phyloP scores from a whole-genome alignment of 2,329 filamentous ascomycete species.

The Penicillium hesseltinei region DNA sequence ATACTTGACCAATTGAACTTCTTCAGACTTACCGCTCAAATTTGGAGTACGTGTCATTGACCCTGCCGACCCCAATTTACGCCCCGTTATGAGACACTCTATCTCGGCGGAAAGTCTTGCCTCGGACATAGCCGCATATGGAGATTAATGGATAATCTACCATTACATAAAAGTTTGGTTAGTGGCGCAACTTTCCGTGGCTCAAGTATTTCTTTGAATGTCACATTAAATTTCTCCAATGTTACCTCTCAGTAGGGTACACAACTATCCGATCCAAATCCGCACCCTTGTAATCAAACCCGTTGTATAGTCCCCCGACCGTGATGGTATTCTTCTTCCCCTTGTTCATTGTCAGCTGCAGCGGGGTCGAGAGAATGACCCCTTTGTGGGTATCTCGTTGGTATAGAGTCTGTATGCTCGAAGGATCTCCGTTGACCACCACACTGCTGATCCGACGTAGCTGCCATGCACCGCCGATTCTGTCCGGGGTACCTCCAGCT shows the following conservation, averaged over 20 bases:
- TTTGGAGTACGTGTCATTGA: too few relatives aligned
- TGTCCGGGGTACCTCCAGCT: conserved; percentile 56
- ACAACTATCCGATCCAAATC: conserved; percentile 61
- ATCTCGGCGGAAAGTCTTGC: too few relatives aligned
- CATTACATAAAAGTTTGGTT: too few relatives aligned
- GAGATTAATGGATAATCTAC: too few relatives aligned
- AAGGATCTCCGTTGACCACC: conserved; percentile 54
- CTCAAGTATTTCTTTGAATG: too few relatives aligned
- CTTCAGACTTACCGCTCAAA: too few relatives aligned
- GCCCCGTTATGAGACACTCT: too few relatives aligned
- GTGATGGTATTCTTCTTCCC: conserved; percentile 55
- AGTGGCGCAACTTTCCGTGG: too few relatives aligned
- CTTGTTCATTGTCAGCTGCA: conserved; percentile 54
- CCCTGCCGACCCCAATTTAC: too few relatives aligned
- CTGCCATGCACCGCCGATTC: conserved; percentile 60
- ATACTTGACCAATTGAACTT: too few relatives aligned
- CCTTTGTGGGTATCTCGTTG: conserved; percentile 60
- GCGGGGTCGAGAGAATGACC: conserved; percentile 57
- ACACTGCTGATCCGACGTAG: conserved; percentile 61
- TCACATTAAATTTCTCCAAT: background rate
- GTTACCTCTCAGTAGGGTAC: conserved; percentile 52
- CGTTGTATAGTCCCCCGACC: conserved; percentile 58
- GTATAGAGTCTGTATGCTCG: conserved; percentile 51
- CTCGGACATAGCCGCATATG: too few relatives aligned
- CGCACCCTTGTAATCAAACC: conserved; percentile 56